These are phyloP conservation scores for Monosporozyma aerobia DNA, from an alignment of 805 yeast genomes.

Conservation along the genomic window DNA sequence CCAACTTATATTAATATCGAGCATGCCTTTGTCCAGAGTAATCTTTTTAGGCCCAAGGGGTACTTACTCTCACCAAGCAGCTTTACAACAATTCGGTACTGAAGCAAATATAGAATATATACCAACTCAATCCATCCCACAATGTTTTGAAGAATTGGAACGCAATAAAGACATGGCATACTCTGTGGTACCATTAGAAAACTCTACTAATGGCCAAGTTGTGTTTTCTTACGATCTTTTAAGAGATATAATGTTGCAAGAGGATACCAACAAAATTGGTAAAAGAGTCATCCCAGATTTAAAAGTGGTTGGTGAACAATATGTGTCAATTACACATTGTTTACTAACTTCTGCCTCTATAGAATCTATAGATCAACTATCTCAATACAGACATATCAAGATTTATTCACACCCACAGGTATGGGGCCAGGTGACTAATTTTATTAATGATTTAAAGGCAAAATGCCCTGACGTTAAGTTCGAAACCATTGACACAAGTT, in stretches of 20 bases:
- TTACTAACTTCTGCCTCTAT: slow-evolving; percentile 37
- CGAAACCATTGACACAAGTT: slow-evolving; percentile 53
- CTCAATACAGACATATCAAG: slow-evolving; percentile 35
- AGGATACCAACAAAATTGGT: neutral
- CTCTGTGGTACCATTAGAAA: slow-evolving; percentile 84
- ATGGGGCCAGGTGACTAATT: slow-evolving; percentile 82
- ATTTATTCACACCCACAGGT: slow-evolving; percentile 95
- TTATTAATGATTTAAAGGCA: slow-evolving; percentile 34
- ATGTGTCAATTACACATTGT: slow-evolving; percentile 75
- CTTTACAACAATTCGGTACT: slow-evolving; percentile 42
- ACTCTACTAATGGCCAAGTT: slow-evolving; percentile 92
- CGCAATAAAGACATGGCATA: slow-evolving; percentile 40
- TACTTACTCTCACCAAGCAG: slow-evolving; percentile 85
- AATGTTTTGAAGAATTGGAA: slow-evolving; percentile 51
- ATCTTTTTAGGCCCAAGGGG: slow-evolving; percentile 87
- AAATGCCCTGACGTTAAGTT: slow-evolving; percentile 28
- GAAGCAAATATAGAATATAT: slow-evolving; percentile 16
- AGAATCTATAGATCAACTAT: slow-evolving; percentile 12
- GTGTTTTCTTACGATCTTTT: slow-evolving; percentile 75
- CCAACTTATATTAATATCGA: neutral
- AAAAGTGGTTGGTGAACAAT: slow-evolving; percentile 64
- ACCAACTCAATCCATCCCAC: slow-evolving; percentile 35
- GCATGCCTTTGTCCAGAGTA: slow-evolving; percentile 31
- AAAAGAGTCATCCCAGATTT: slow-evolving; percentile 32
- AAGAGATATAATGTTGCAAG: slow-evolving; percentile 45